A percentile compares a stretch with the other conserved stretches of the same genome.
These are phyloP conservation scores for Cryptosporidium andersoni DNA, from an alignment of 169 alveolate genomes.

Conservation along the genomic window DNA sequence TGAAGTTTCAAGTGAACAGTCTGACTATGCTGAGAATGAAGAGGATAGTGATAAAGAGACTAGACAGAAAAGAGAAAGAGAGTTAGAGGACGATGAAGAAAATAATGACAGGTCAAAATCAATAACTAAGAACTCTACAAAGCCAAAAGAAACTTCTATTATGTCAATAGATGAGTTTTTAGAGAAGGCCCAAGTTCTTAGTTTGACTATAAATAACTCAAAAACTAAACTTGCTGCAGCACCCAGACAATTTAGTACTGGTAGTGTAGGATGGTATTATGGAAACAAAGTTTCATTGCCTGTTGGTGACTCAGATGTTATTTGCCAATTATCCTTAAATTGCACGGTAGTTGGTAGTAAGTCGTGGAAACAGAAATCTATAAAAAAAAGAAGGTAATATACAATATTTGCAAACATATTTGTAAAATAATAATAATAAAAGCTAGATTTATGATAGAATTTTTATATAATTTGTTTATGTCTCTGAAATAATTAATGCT, in stretches of 20 bases:
- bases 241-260: conserved; percentile 66
- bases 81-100: neutral
- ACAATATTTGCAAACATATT: neutral
- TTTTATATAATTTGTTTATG: neutral
- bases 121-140: conserved; percentile 8
- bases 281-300: conserved; percentile 66
- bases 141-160: conserved; percentile 25
- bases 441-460: neutral
- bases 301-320: conserved; percentile 50
- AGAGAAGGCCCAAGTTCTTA: conserved; percentile 36
- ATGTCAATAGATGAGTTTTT: conserved; percentile 61
- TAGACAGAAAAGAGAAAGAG: neutral
- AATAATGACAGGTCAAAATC: neutral
- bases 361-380: conserved; percentile 26
- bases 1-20: neutral
- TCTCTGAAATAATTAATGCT: neutral
- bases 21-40: neutral
- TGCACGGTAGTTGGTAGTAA: conserved; percentile 68
- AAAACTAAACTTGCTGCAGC: conserved; percentile 12
- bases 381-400: conserved; percentile 10
- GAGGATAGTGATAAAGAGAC: neutral
- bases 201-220: conserved; percentile 24
- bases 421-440: neutral
- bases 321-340: conserved; percentile 57
- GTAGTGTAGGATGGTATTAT: conserved; percentile 67